phyloP scores from a whole-genome alignment of 495 filamentous ascomycete genomes.

The Delitschia confertaspora region DNA sequence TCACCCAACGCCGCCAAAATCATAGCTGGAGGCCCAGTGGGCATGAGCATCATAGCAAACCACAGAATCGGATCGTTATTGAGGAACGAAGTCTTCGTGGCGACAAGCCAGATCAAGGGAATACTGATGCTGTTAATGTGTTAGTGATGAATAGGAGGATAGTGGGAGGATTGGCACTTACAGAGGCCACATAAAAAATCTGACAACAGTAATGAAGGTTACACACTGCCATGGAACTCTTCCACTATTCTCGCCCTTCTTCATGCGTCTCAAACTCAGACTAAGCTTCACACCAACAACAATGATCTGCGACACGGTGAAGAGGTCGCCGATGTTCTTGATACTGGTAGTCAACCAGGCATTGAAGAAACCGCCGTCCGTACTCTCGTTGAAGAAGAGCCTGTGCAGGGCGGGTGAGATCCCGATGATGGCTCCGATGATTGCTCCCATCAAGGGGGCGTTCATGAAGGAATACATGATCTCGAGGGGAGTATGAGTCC shows the following conservation, averaged over 20 bases:
- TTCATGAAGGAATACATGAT: constrained; percentile 51
- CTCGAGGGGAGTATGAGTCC: constrained; percentile 35
- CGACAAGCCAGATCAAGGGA: constrained; percentile 52
- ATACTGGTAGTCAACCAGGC: constrained; percentile 64
- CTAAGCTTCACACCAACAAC: constrained; percentile 63
- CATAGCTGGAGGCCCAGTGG: constrained; percentile 61
- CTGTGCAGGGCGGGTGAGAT: constrained; percentile 53
- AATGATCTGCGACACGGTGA: constrained; percentile 62
- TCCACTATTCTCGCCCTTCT: constrained; percentile 40
- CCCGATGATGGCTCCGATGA: constrained; percentile 53
- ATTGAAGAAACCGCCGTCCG: constrained; percentile 60
- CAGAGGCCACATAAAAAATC: constrained; percentile 60
- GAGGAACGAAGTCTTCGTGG: constrained; percentile 48
- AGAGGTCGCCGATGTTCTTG: constrained; percentile 58
- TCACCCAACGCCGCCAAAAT: constrained; percentile 40
- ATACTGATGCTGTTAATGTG: constrained; percentile 42
- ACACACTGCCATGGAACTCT: constrained; percentile 45
- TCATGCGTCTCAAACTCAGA: constrained; percentile 44
- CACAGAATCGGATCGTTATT: constrained; percentile 61
- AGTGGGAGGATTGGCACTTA: constrained; percentile 3
- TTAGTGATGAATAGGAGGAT: not conserved
- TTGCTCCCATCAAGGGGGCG: constrained; percentile 56
- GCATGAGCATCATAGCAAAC: constrained; percentile 74
- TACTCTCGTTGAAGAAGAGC: constrained; percentile 54
- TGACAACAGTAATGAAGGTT: constrained; percentile 47